These are phyloP conservation scores for Aureoboletus auriporus DNA, from an alignment of 768 basidiomycete species.

Conservation along the genomic window DNA sequence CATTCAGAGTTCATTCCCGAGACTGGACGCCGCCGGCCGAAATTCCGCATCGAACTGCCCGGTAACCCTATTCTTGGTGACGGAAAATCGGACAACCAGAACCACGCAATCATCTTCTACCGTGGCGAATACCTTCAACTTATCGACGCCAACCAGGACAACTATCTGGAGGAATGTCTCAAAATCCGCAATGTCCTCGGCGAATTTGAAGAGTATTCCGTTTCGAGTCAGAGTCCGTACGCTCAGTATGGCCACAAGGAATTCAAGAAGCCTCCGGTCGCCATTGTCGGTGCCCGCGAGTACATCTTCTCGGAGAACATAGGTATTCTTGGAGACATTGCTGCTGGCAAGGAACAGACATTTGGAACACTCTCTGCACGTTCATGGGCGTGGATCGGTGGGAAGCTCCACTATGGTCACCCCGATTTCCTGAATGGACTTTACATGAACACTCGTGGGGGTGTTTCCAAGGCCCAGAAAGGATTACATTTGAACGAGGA, in stretches of 20 bases:
- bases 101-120: constrained; percentile 99
- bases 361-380: constrained; percentile 98
- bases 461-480: constrained; percentile 98
- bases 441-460: constrained; percentile 98
- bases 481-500: constrained; percentile 99
- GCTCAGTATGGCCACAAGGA: constrained; percentile 86
- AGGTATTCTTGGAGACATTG: constrained; percentile 96
- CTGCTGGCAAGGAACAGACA: constrained; percentile 98
- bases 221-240: constrained; percentile 88
- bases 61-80: constrained; percentile 99
- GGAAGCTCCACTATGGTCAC: constrained; percentile 98
- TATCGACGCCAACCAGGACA: constrained; percentile 99
- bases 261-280: constrained; percentile 84
- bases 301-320: constrained; percentile 99
- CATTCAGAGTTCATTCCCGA: constrained; percentile 94
- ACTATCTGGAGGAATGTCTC: constrained; percentile 98
- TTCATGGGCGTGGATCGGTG: constrained; percentile 94
- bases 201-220: constrained; percentile 92
- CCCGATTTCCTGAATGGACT: constrained; percentile 98
- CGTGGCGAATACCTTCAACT: constrained; percentile 99
- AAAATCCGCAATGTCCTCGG: constrained; percentile 98
- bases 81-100: constrained; percentile 99
- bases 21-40: constrained; percentile 84
- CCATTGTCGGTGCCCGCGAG: constrained; percentile 97
- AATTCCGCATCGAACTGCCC: constrained; percentile 97